Evolutionary conservation across 148 eudicot species (phyloP).

Genomic region (Silene latifolia): DNA sequence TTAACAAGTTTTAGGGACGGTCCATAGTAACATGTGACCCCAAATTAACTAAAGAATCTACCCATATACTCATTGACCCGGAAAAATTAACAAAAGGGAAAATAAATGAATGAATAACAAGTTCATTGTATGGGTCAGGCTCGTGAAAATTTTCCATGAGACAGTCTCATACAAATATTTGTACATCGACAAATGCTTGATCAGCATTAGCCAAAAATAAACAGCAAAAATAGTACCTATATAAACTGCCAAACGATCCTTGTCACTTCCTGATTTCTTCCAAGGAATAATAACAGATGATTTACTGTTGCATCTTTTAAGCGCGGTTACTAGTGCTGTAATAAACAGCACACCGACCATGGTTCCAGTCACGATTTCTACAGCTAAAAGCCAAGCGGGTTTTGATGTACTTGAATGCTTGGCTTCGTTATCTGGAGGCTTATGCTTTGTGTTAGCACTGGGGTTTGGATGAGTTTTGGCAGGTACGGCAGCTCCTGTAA

Average conservation of each 20-base stretch:
- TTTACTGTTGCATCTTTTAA: constrained; percentile 55
- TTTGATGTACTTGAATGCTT: constrained; percentile 47
- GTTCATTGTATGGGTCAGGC: too few relatives aligned
- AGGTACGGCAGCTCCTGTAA: constrained; percentile 47
- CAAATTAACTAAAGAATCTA: too few relatives aligned
- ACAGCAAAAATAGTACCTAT: constrained; percentile 42
- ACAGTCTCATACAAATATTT: too few relatives aligned
- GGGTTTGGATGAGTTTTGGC: constrained; percentile 41
- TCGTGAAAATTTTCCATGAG: too few relatives aligned
- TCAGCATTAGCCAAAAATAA: neutral
- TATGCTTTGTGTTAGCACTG: constrained; percentile 32
- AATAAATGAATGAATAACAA: too few relatives aligned
- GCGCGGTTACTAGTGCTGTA: constrained; percentile 39
- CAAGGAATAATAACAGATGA: constrained; percentile 75
- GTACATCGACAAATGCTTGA: neutral
- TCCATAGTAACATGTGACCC: too few relatives aligned
- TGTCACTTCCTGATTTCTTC: constrained; percentile 78
- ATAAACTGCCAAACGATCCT: constrained; percentile 52
- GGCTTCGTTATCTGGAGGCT: constrained; percentile 28
- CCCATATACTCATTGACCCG: too few relatives aligned
- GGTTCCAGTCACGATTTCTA: constrained; percentile 76
- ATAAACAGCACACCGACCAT: constrained; percentile 58
- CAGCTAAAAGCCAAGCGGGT: constrained; percentile 71
- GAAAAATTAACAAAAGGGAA: too few relatives aligned
- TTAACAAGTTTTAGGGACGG: neutral